Conservation (phyloP, 805 yeast genomes). For the Candida cerambycidarum region DNA sequence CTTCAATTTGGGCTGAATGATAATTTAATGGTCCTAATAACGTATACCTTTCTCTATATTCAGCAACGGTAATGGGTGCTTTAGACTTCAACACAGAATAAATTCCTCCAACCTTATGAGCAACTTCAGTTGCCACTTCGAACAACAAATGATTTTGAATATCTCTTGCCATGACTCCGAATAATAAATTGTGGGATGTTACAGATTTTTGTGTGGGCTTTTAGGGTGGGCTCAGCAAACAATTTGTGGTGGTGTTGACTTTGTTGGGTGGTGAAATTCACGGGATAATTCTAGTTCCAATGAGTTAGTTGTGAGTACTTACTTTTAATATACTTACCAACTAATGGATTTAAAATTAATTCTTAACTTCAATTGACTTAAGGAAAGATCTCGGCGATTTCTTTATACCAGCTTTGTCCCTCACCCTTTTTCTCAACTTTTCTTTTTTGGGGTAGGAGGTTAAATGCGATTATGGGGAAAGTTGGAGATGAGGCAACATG, state of each 20-base stretch:
- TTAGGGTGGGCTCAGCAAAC: not conserved
- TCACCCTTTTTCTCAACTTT: not conserved
- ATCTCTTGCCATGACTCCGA: constrained; percentile 67
- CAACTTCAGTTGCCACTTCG: constrained; percentile 96
- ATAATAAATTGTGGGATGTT: not conserved
- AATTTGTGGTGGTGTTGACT: not conserved
- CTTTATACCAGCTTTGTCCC: not conserved
- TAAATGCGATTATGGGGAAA: constrained; percentile 3
- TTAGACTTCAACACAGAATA: constrained; percentile 95
- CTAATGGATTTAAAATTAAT: too few species aligned
- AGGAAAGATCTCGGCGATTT: not conserved
- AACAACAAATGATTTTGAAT: constrained; percentile 83
- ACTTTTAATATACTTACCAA: too few species aligned
- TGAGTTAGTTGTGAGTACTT: too few species aligned
- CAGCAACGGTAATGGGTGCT: constrained; percentile 95
- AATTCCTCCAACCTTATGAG: constrained; percentile 96
- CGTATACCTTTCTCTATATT: constrained; percentile 83
- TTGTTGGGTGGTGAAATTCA: not conserved
- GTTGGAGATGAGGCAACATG: not conserved
- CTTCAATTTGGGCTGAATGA: constrained; percentile 73
- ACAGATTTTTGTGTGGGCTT: not conserved
- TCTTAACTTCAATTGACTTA: not conserved
- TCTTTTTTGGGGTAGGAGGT: not conserved
- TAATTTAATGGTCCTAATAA: constrained; percentile 84
- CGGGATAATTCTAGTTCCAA: not conserved